A percentile compares a stretch with the other conserved stretches of the same genome.
phyloP scores from a whole-genome alignment of 306 rosid species.

The Acacia crassicarpa region DNA sequence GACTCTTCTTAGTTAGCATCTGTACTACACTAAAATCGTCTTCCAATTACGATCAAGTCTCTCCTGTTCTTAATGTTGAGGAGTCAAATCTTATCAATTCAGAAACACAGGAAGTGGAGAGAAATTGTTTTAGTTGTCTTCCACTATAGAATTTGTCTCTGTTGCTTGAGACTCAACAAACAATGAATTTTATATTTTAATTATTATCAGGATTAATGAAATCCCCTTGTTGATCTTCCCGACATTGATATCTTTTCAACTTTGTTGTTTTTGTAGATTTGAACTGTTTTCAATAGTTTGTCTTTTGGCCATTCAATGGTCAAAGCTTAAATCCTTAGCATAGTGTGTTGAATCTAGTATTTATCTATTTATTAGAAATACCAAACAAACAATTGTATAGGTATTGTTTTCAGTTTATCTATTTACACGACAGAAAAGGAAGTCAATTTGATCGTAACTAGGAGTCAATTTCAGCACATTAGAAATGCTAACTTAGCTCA shows the following conservation, averaged over 20 bases:
- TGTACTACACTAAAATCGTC: too few species aligned
- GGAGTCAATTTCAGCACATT: too few species aligned
- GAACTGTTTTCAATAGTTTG: not conserved
- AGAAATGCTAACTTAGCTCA: too few species aligned
- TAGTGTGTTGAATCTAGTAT: not conserved
- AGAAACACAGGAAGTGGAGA: not conserved
- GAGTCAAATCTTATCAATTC: too few species aligned
- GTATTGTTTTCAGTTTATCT: too few species aligned
- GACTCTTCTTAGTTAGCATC: too few species aligned
- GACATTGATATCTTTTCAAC: not conserved
- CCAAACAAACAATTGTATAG: too few species aligned
- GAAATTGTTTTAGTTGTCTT: not conserved
- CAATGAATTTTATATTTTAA: not conserved
- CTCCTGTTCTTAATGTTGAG: too few species aligned
- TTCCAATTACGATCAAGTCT: too few species aligned
- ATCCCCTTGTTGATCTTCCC: not conserved
- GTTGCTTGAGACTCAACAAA: not conserved
- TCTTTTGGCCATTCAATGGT: not conserved
- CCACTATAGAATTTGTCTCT: not conserved
- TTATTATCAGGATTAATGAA: not conserved
- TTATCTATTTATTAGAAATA: too few species aligned
- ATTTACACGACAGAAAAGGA: too few species aligned
- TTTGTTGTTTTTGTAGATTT: not conserved
- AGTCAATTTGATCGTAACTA: too few species aligned
- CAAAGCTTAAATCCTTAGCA: not conserved